phyloP scores from a whole-genome alignment of 2,329 filamentous ascomycete species.

The Aspergillus brunneoviolaceus region DNA sequence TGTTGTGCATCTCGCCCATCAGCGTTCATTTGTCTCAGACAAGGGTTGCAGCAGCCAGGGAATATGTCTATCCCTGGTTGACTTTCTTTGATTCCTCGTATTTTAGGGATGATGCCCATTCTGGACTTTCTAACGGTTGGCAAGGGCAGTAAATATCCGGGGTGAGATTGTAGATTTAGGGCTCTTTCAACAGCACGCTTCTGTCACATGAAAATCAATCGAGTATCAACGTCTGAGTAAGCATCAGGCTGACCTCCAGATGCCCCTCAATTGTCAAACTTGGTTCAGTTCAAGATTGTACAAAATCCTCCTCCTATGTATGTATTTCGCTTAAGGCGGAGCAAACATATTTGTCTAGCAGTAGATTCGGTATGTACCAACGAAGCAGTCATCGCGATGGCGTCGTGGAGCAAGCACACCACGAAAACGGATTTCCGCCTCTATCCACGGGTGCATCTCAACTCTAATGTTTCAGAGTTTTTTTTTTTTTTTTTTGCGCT shows the following conservation, averaged over 20 bases:
- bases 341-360: background rate
- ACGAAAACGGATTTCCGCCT: constrained; percentile 9
- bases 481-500: background rate
- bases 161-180: background rate
- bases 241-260: background rate
- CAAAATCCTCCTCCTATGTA: no score
- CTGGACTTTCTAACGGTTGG: background rate
- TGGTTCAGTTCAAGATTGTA: background rate
- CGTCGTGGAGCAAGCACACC: background rate
- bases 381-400: constrained; percentile 4
- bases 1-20: constrained; percentile 16
- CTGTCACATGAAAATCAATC: background rate
- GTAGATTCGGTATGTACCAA: background rate
- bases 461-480: constrained; percentile 8
- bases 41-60: constrained; percentile 4
- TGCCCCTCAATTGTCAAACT: background rate
- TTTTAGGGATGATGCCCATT: background rate
- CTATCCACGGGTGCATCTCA: constrained; percentile 11
- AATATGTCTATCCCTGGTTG: constrained; percentile 6
- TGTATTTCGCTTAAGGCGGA: constrained; percentile 5
- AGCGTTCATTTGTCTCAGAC: constrained; percentile 21
- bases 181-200: background rate
- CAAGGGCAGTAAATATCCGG: no score
- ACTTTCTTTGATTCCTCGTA: constrained; percentile 3
- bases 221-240: background rate